Conservation (phyloP, 768 basidiomycete genomes). For the Tylopilus balloui region DNA sequence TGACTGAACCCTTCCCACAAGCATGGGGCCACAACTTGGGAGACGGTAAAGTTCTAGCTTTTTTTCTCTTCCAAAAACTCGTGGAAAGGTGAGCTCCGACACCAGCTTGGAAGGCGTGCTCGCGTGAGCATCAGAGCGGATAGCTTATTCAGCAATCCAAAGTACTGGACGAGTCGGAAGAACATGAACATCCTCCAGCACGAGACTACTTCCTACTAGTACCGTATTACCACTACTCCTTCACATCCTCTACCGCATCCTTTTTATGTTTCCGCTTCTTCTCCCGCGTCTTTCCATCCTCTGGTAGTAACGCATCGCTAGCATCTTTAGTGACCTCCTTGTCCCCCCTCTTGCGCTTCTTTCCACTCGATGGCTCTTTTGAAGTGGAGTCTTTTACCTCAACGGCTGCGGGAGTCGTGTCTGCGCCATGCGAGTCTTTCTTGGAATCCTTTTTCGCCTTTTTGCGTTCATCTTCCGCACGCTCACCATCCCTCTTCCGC, state of each 20-base stretch:
- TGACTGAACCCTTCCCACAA: not conserved
- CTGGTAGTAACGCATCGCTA: conserved; percentile 12
- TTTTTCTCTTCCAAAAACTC: no score
- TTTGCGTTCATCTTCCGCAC: conserved; percentile 15
- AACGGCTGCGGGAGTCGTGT: conserved; percentile 1
- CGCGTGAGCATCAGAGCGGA: no score
- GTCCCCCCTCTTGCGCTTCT: conserved; percentile 26
- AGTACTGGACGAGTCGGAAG: no score
- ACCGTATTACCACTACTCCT: no score
- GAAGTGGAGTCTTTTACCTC: conserved; percentile 11
- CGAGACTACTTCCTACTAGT: no score
- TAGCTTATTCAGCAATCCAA: no score
- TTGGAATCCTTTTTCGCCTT: conserved; percentile 25
- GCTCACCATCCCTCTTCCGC: conserved; percentile 27
- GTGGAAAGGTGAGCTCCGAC: no score
- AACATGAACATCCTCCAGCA: no score
- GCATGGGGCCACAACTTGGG: not conserved
- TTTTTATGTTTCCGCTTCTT: conserved; percentile 29
- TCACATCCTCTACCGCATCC: not conserved
- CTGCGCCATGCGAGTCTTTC: conserved; percentile 9
- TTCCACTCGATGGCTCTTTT: conserved; percentile 13
- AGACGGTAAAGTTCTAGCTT: not conserved
- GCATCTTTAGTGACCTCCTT: conserved; percentile 8
- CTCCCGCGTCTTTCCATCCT: conserved; percentile 27
- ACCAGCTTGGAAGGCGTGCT: no score